These are phyloP conservation scores for Tillandsia fasciculata DNA, from an alignment of 176 grass and related monocot genomes.

Conservation along the genomic window DNA sequence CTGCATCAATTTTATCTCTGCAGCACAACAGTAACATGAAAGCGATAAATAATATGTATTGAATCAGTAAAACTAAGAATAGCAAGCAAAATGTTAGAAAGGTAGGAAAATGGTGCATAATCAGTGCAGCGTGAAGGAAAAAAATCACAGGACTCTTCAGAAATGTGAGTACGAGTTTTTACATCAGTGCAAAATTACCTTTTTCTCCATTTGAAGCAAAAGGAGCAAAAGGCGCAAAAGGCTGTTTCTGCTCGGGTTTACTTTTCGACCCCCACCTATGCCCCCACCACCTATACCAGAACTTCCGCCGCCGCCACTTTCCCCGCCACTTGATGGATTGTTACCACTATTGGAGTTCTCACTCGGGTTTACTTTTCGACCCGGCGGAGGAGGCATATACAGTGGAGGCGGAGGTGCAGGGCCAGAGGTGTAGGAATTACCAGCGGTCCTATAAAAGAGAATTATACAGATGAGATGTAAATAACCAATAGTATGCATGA, in stretches of 20 bases:
- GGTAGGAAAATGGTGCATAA: neutral
- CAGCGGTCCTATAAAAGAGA: conserved; percentile 36
- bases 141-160: too few species aligned
- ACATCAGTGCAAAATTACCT: neutral
- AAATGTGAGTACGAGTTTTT: too few species aligned
- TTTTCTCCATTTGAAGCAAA: conserved; percentile 28
- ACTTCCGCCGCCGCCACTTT: conserved; percentile 16
- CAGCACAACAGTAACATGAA: neutral
- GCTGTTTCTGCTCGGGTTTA: conserved; percentile 35
- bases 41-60: neutral
- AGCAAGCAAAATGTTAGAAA: neutral
- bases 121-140: too few species aligned
- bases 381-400: conserved; percentile 26
- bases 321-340: conserved; percentile 17
- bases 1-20: conserved; percentile 45
- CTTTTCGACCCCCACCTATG: conserved; percentile 36
- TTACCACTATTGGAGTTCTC: conserved; percentile 22
- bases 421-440: conserved; percentile 61
- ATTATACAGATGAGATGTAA: neutral
- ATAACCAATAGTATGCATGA: neutral
- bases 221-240: conserved; percentile 31
- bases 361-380: conserved; percentile 16
- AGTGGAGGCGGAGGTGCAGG: conserved; percentile 62
- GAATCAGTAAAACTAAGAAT: too few species aligned
- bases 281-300: conserved; percentile 46